A percentile compares a stretch with the other conserved stretches of the same genome.
These are phyloP conservation scores for Allium sativum DNA, from an alignment of 106 monocot genomes.

Conservation along the genomic window DNA sequence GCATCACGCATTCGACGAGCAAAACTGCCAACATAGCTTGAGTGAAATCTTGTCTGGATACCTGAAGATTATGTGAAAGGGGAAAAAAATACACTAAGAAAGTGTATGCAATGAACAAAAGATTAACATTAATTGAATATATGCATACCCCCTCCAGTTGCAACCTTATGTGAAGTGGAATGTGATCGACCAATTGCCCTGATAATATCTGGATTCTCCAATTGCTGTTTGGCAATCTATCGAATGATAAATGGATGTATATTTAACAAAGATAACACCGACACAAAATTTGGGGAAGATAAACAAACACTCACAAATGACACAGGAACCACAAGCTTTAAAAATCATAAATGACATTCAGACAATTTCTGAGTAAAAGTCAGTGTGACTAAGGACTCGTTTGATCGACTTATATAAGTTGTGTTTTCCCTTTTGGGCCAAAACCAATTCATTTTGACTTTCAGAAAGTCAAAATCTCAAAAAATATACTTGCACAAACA, in stretches of 20 bases:
- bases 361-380: too few relatives aligned
- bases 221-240: slow-evolving; percentile 37
- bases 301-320: too few relatives aligned
- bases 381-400: too few relatives aligned
- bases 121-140: neutral
- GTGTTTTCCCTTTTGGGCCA: too few relatives aligned
- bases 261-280: too few relatives aligned
- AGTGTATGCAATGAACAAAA: neutral
- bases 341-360: too few relatives aligned
- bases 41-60: slow-evolving; percentile 45
- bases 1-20: slow-evolving; percentile 44
- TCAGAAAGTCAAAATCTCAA: too few relatives aligned
- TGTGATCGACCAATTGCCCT: slow-evolving; percentile 14
- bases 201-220: slow-evolving; percentile 21
- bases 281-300: too few relatives aligned
- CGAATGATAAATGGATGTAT: slow-evolving; percentile 7
- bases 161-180: slow-evolving; percentile 13
- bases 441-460: too few relatives aligned
- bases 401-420: too few relatives aligned
- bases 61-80: slow-evolving; percentile 34
- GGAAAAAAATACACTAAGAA: slow-evolving; percentile 2
- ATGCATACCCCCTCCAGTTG: slow-evolving; percentile 28
- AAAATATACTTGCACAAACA: too few relatives aligned
- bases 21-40: slow-evolving; percentile 62
- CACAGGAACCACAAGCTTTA: too few relatives aligned